Base-by-base conservation (phyloP, 2,329 filamentous ascomycete species). In the Alternaria angustiovoidea region DNA sequence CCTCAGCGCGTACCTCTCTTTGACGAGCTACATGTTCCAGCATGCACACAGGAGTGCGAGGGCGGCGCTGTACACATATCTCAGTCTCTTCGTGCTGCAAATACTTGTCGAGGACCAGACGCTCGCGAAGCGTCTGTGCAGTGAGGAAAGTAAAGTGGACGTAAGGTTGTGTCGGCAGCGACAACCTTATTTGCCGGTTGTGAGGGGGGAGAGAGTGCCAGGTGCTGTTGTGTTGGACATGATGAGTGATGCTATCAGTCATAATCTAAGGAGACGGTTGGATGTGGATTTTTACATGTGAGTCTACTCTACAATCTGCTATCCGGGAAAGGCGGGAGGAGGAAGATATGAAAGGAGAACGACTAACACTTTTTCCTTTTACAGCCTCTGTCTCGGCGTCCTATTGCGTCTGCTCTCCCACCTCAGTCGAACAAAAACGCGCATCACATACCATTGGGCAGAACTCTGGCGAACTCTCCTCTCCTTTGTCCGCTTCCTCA, bases 401-500 rank as follows among this genome's bases (percentile, higher is more conserved):
- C 85, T 97, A 66, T 84, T 96, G 55, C 90, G 94, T 43, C 84
- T 96, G 52, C 86, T 98, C 38, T 93, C 93, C 7, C 92, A 94
- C 75, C 86, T 98, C 39, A 92, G 92, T 44, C 89, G 91, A 65
- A 91, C 91, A 49, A 89, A 93, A 70, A 93, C 90, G 32, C 90
- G 95, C 34, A 84, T 98, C 18, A 61, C 84, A 16, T 97, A 97
- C 76, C 95, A 99, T 80, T 99, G 95, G 95, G 89, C 93, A 1
- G 94, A 98, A 72, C 86, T 99, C 28, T 99, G 97, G 88, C 89
- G 94, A 51, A 92, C 92, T 2, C 84, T 99, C 4, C 86, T 98
- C 11, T 91, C 92, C 5, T 89, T 99, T 22, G 88, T 97, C 65
- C 91, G 93, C 43, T 99, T 99, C 81, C 84, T 98, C 44, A 93